phyloP scores from a whole-genome alignment of 2,329 filamentous ascomycete genomes.

The Ceratocystis ficicola region DNA sequence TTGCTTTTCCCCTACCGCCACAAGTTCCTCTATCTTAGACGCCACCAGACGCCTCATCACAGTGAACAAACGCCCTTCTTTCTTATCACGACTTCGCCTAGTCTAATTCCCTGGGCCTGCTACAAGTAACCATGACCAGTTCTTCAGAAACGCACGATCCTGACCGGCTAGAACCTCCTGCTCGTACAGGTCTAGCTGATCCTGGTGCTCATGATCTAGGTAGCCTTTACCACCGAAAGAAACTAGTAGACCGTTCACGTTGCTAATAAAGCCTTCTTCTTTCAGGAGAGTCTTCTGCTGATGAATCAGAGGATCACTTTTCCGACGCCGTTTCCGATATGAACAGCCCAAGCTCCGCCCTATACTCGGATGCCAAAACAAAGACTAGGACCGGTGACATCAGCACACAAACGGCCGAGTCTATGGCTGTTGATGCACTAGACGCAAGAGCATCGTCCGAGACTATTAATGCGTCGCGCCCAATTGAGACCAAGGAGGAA shows the following conservation, averaged over 20 bases:
- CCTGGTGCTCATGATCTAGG: conserved; percentile 50
- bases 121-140: not conserved
- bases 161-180: conserved; percentile 12
- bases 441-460: conserved; percentile 26
- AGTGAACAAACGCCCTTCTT: too few species aligned
- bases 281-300: conserved; percentile 20
- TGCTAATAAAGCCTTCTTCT: not conserved
- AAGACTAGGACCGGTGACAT: conserved; percentile 2
- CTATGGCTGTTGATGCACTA: conserved; percentile 39
- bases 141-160: not conserved
- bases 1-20: not conserved
- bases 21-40: not conserved
- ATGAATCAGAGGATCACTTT: conserved; percentile 56
- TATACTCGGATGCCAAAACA: conserved; percentile 39
- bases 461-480: conserved; percentile 24
- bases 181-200: conserved; percentile 31
- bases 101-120: not conserved
- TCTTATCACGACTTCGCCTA: too few species aligned
- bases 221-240: conserved; percentile 27
- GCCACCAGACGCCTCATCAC: not conserved
- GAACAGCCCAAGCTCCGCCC: conserved; percentile 32
- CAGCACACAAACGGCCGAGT: conserved; percentile 39
- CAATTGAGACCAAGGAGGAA: conserved; percentile 7
- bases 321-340: conserved; percentile 50
- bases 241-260: conserved; percentile 5